Conservation (phyloP, 768 basidiomycete species). For the Boletus rubroflammeus region DNA sequence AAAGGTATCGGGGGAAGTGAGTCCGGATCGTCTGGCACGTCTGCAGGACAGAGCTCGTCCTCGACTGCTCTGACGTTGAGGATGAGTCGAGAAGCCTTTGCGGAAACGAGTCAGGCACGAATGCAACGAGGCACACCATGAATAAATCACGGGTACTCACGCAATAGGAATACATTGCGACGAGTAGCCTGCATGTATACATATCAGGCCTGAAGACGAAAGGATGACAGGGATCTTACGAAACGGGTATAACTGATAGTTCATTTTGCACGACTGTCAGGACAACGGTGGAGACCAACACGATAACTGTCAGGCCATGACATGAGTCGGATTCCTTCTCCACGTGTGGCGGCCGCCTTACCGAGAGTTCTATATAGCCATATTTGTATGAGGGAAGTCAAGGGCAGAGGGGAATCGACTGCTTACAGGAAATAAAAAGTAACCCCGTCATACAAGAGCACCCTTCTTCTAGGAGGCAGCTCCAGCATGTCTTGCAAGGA, state of each 20-base stretch:
- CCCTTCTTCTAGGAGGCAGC: not conserved
- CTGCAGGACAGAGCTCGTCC: not conserved
- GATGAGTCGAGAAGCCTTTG: constrained; percentile 19
- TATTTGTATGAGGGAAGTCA: not conserved
- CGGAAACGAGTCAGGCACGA: not conserved
- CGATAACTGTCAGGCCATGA: constrained; percentile 1
- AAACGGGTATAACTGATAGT: constrained; percentile 9
- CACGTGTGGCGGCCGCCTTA: not conserved
- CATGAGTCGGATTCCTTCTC: not conserved
- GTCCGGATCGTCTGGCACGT: constrained; percentile 5
- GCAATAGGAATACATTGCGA: constrained; percentile 20
- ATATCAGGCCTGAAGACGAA: not conserved
- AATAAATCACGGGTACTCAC: constrained; percentile 7
- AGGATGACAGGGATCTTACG: constrained; percentile 8
- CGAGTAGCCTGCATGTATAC: constrained; percentile 8
- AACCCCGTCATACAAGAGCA: constrained; percentile 12
- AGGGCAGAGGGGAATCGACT: not conserved
- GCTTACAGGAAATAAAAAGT: constrained; percentile 19
- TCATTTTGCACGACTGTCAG: constrained; percentile 10
- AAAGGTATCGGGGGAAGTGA: not conserved
- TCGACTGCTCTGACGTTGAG: constrained; percentile 16
- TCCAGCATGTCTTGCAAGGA: not conserved
- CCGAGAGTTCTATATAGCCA: constrained; percentile 15
- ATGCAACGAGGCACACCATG: not conserved
- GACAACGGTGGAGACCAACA: constrained; percentile 19